Conservation (phyloP, 2,329 filamentous ascomycete genomes). For the Alternaria rosae region DNA sequence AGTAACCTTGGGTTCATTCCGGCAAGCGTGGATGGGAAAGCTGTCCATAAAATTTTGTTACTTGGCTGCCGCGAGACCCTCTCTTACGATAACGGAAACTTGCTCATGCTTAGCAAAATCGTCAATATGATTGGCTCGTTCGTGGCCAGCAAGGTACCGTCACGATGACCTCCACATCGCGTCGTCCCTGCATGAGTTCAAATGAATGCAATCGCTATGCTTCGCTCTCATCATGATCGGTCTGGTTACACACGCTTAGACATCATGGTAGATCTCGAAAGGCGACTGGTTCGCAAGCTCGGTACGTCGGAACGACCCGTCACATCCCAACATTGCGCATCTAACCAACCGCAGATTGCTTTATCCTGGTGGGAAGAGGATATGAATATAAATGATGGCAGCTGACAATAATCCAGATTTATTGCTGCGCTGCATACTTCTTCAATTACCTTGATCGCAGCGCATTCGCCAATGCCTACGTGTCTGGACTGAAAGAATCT, state of each 20-base stretch:
- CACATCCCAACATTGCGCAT: background rate
- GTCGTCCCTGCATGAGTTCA: background rate
- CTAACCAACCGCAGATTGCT: constrained; percentile 26
- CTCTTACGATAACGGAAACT: background rate
- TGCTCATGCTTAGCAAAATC: constrained; percentile 27
- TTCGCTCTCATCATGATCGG: background rate
- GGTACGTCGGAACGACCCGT: constrained; percentile 7
- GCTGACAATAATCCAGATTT: constrained; percentile 15
- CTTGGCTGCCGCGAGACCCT: background rate
- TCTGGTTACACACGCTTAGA: constrained; percentile 11
- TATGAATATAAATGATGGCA: too few species aligned
- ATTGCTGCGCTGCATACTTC: constrained; percentile 43
- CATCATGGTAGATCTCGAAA: constrained; percentile 28
- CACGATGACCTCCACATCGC: constrained; percentile 4
- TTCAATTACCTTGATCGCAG: constrained; percentile 41
- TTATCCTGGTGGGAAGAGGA: constrained; percentile 23
- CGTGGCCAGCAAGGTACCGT: constrained; percentile 28
- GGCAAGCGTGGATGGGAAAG: background rate
- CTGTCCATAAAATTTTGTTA: background rate
- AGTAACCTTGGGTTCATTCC: background rate
- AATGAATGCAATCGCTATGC: background rate
- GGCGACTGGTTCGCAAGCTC: constrained; percentile 37
- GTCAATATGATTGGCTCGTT: constrained; percentile 23
- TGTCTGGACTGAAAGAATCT: constrained; percentile 38
- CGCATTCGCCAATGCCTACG: constrained; percentile 43